Evolutionary conservation across 2,329 filamentous ascomycete genomes (phyloP).

Genomic region (Epichloe festucae): DNA sequence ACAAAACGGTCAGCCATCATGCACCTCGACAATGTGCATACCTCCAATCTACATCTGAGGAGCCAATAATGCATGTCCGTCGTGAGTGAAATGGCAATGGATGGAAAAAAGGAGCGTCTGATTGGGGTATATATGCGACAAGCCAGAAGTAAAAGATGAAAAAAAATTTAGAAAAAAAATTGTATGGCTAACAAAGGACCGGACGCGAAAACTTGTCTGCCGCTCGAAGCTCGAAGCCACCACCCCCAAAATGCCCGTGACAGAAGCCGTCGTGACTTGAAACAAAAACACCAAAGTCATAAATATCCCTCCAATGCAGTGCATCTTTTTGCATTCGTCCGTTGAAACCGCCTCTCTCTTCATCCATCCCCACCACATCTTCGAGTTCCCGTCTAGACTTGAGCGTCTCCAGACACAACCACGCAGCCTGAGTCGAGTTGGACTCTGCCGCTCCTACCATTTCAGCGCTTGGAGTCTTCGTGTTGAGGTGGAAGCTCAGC

Average conservation of each 20-base stretch:
- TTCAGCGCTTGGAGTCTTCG: constrained; percentile 13
- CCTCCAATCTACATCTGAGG: too few relatives aligned
- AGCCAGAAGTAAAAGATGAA: neutral
- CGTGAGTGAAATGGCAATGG: neutral
- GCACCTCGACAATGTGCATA: too few relatives aligned
- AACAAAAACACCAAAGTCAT: neutral
- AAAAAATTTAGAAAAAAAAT: neutral
- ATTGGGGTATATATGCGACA: constrained; percentile 6
- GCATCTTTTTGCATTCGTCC: neutral
- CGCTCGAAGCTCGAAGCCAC: neutral
- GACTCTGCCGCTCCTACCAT: neutral
- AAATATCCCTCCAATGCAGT: neutral
- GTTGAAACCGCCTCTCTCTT: neutral
- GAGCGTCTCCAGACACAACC: neutral
- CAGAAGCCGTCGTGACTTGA: neutral
- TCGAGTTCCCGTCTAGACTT: neutral
- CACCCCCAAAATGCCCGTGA: neutral
- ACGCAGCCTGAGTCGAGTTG: neutral
- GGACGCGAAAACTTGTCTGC: neutral
- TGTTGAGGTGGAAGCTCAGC: constrained; percentile 16
- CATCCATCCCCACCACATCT: neutral
- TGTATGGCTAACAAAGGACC: neutral
- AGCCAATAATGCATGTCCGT: neutral
- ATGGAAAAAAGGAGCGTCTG: neutral
- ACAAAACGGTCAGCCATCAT: too few relatives aligned